phyloP scores from a whole-genome alignment of 768 basidiomycete genomes.

The Amylocystis lapponica region DNA sequence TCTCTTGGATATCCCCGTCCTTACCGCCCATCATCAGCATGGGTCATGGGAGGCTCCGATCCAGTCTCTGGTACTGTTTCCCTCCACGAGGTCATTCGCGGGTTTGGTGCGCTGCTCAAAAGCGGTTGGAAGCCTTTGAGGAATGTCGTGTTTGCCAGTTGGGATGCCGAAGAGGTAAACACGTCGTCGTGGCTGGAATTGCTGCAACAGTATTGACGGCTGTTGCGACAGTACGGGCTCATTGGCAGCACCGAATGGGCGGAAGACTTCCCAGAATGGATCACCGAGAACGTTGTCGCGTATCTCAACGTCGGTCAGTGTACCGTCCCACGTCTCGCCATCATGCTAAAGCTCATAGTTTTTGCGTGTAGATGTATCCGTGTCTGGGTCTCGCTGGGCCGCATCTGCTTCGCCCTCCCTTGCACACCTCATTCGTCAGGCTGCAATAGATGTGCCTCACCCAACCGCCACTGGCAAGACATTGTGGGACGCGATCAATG shows the following conservation, averaged over 20 bases:
- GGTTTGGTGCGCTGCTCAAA: constrained; percentile 61
- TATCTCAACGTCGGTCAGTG: constrained; percentile 72
- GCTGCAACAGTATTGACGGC: background rate
- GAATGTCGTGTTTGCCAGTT: constrained; percentile 70
- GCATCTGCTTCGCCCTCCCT: constrained; percentile 72
- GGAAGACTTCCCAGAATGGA: constrained; percentile 85
- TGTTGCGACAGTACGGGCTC: constrained; percentile 46
- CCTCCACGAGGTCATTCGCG: constrained; percentile 71
- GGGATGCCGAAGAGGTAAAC: constrained; percentile 70
- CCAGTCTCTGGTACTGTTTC: constrained; percentile 78
- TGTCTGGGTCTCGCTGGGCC: constrained; percentile 30
- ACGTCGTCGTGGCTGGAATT: background rate
- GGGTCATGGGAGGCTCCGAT: constrained; percentile 82
- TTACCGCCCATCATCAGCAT: constrained; percentile 18
- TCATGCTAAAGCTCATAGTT: background rate
- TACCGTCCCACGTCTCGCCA: background rate
- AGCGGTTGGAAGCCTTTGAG: constrained; percentile 85
- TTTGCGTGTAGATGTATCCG: constrained; percentile 7
- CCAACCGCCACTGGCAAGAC: constrained; percentile 57
- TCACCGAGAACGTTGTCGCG: constrained; percentile 71
- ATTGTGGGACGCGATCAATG: constrained; percentile 73
- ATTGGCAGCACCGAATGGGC: constrained; percentile 90
- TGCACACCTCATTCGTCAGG: constrained; percentile 62
- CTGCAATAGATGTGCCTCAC: constrained; percentile 69
- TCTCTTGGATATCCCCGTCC: background rate